Evolutionary conservation across 1,284 basidiomycete species (phyloP).

Genomic region (Trametes sp.): DNA sequence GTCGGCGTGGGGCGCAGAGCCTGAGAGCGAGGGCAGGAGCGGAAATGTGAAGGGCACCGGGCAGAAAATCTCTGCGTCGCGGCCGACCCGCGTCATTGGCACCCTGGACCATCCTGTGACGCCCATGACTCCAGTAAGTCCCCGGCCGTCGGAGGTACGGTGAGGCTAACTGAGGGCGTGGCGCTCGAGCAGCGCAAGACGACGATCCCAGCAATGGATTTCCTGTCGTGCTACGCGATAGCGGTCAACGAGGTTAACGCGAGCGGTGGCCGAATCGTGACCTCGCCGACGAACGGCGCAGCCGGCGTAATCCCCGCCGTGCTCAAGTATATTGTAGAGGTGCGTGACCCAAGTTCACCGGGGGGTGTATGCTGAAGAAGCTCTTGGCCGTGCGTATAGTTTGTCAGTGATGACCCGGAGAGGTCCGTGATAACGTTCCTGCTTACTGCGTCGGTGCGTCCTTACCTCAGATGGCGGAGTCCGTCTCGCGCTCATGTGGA

Average conservation of each 20-base stretch:
- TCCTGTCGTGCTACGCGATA: constrained; percentile 92
- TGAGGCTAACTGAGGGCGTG: constrained; percentile 10
- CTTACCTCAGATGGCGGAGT: not conserved
- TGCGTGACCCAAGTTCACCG: constrained; percentile 34
- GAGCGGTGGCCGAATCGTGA: constrained; percentile 91
- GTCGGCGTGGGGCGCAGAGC: constrained; percentile 1
- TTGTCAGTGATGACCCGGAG: constrained; percentile 89
- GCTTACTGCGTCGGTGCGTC: constrained; percentile 78
- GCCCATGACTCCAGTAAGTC: constrained; percentile 79
- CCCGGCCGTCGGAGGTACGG: not conserved
- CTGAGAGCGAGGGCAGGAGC: constrained; percentile 8
- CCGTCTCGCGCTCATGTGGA: not conserved
- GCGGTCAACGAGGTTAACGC: constrained; percentile 94
- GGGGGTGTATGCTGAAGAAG: not conserved
- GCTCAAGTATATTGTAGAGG: constrained; percentile 87
- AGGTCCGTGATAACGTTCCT: constrained; percentile 88
- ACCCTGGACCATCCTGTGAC: constrained; percentile 85
- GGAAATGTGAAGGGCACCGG: constrained; percentile 7
- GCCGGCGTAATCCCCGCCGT: constrained; percentile 94
- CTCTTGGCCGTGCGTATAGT: constrained; percentile 50
- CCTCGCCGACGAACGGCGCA: constrained; percentile 86
- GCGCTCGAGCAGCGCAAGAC: constrained; percentile 67
- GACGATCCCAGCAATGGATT: constrained; percentile 93
- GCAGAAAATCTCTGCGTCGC: constrained; percentile 26
- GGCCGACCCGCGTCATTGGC: constrained; percentile 70